Percentiles rank a stretch among this genome's conserved stretches.
Evolutionary conservation across 345 rosid genomes (phyloP).

Genomic region (Xanthoceras sorbifolium): DNA sequence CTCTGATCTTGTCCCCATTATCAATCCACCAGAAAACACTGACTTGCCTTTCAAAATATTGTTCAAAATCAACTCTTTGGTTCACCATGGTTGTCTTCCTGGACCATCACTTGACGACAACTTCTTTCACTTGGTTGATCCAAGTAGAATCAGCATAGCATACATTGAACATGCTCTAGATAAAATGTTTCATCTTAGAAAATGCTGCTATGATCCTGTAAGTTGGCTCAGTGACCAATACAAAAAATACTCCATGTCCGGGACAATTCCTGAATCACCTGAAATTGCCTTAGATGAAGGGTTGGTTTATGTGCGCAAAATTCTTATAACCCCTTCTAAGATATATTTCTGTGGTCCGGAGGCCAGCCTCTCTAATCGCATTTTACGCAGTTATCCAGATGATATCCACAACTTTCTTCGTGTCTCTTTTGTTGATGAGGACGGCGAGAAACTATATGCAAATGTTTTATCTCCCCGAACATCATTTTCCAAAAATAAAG

Average conservation of each 20-base stretch:
- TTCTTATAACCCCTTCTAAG: slow-evolving; percentile 49
- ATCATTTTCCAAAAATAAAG: slow-evolving; percentile 13
- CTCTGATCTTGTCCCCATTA: slow-evolving; percentile 41
- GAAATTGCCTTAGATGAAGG: slow-evolving; percentile 36
- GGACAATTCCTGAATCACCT: slow-evolving; percentile 22
- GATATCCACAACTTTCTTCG: slow-evolving; percentile 46
- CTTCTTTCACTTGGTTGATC: slow-evolving; percentile 43
- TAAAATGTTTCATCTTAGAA: slow-evolving; percentile 39
- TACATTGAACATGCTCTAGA: slow-evolving; percentile 42
- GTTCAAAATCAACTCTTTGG: slow-evolving; percentile 46
- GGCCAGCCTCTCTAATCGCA: slow-evolving; percentile 49
- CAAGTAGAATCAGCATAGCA: slow-evolving; percentile 12
- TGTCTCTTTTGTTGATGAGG: slow-evolving; percentile 51
- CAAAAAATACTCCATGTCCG: slow-evolving; percentile 11
- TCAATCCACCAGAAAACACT: slow-evolving; percentile 33
- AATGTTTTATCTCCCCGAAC: slow-evolving; percentile 36
- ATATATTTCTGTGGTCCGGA: slow-evolving; percentile 53
- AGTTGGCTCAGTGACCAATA: slow-evolving; percentile 45
- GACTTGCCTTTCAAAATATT: slow-evolving; percentile 38
- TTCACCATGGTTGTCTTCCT: slow-evolving; percentile 47
- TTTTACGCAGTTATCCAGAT: slow-evolving; percentile 32
- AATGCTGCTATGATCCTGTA: slow-evolving; percentile 52
- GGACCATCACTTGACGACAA: slow-evolving; percentile 40
- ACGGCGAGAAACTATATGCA: slow-evolving; percentile 35
- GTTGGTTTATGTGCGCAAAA: slow-evolving; percentile 41